Evolutionary conservation across 257 asterid genomes (phyloP).

Genomic region (Solanum pinnatisectum): DNA sequence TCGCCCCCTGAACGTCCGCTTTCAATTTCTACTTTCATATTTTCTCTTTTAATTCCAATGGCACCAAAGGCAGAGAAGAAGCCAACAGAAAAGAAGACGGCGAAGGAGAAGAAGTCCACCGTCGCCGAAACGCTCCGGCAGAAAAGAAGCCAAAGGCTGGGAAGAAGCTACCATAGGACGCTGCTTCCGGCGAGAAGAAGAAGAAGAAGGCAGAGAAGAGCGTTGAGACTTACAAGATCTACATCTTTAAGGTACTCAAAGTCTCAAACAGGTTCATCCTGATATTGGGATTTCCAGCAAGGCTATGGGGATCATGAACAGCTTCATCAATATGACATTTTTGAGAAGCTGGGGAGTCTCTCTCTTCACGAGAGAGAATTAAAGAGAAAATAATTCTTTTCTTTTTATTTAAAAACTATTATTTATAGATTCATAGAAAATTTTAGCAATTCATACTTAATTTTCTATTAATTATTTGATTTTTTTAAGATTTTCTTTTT

Average conservation of each 20-base stretch:
- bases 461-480: background rate
- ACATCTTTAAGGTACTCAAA: background rate
- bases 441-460: background rate
- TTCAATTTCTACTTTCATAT: conserved; percentile 31
- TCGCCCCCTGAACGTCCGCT: background rate
- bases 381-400: background rate
- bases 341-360: background rate
- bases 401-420: background rate
- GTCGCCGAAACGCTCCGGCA: background rate
- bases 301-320: background rate
- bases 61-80: background rate
- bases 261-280: background rate
- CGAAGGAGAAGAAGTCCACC: background rate
- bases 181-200: background rate
- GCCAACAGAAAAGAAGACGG: background rate
- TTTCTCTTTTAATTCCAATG: background rate
- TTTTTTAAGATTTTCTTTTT: background rate
- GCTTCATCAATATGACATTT: background rate
- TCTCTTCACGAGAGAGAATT: background rate
- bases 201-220: background rate
- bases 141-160: background rate
- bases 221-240: background rate
- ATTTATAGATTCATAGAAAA: background rate
- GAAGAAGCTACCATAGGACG: background rate
- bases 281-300: background rate